Evolutionary conservation across 164 flowering plant genomes (phyloP), one percentile per base, ranked within the genome.

Genomic region (Protea cynaroides): DNA sequence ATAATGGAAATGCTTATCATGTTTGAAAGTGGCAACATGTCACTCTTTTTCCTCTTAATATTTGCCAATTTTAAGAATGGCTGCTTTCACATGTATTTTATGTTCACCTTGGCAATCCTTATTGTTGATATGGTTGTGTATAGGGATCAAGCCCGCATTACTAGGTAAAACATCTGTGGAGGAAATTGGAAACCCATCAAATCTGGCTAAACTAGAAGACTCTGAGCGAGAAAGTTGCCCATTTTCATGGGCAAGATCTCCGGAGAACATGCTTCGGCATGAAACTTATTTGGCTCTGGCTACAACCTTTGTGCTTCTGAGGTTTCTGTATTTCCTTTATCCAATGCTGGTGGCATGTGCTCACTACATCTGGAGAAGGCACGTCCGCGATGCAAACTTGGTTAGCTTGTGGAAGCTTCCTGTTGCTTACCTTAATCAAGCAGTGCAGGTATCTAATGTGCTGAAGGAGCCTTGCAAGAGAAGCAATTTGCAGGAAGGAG

Each of bases 181-280:
- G 61, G 76, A 72, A 71, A 65, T 79, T 23, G 74, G 71, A 63
- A 54, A 59, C 46, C 67, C 61, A 52, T 73, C 81, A 64, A 67
- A 78, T 68, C 77, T 71, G 25, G 83, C 70, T 38, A 79, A 80
- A 56, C 82, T 75, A 19, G 67, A 72, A 53, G 76, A 47, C 29
- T 62, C 14, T 8, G 84, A 82, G 64, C 74, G 43, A 55, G 96
- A 88, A 83, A 79, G 65, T 68, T 87, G 97, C 76, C 97, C 97
- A 59, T 87, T 88, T 72, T 76, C 88, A 46, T 89, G 96, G 94
- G 94, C 96, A 40, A 86, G 92, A 73, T 93, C 92, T 65, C 97
- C 98, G 0, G 97, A 84, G 76, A 86, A 88, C 66, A 55, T 86
- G 71, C 79, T 93, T 49, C 78, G 75, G 66, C 90, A 90, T 63